Conservation (phyloP, 2,329 filamentous ascomycete species). For the Aureobasidium sp. region DNA sequence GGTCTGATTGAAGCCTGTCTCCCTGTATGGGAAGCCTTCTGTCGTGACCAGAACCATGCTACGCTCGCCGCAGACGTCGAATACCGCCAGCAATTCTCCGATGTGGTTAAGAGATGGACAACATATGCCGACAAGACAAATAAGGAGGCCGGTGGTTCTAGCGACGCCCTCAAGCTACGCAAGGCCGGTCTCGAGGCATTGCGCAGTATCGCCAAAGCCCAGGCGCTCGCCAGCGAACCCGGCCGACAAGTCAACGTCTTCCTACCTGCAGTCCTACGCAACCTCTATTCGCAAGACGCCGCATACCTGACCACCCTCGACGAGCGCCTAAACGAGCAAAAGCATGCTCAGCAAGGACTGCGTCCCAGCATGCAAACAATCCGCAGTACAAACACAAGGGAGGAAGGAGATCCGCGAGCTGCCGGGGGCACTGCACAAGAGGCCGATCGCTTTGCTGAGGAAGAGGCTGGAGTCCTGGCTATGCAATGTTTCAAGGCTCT, state of each 20-base stretch:
- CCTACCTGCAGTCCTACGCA: conserved; percentile 87
- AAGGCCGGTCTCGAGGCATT: conserved; percentile 71
- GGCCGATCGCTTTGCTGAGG: conserved; percentile 89
- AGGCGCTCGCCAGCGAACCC: conserved; percentile 80
- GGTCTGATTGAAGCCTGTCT: conserved; percentile 94
- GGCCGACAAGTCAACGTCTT: conserved; percentile 81
- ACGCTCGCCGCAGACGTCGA: conserved; percentile 87
- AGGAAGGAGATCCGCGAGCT: conserved; percentile 69
- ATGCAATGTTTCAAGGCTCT: conserved; percentile 89
- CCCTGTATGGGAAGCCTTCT: conserved; percentile 88
- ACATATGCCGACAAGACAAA: conserved; percentile 75
- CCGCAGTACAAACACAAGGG: conserved; percentile 71
- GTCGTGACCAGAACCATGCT: conserved; percentile 87
- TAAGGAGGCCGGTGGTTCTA: conserved; percentile 56
- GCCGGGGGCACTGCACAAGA: conserved; percentile 84
- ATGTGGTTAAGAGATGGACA: conserved; percentile 83
- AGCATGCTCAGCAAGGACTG: conserved; percentile 36
- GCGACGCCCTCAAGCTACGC: conserved; percentile 73
- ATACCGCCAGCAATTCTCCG: conserved; percentile 84
- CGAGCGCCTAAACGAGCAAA: conserved; percentile 66
- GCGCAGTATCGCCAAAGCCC: conserved; percentile 81
- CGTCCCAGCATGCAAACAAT: conserved; percentile 85
- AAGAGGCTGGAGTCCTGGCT: conserved; percentile 87
- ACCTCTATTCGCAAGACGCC: conserved; percentile 80
- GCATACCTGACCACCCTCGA: conserved; percentile 72